Conservation (phyloP, 805 yeast species). For the Pichia eremophila region DNA sequence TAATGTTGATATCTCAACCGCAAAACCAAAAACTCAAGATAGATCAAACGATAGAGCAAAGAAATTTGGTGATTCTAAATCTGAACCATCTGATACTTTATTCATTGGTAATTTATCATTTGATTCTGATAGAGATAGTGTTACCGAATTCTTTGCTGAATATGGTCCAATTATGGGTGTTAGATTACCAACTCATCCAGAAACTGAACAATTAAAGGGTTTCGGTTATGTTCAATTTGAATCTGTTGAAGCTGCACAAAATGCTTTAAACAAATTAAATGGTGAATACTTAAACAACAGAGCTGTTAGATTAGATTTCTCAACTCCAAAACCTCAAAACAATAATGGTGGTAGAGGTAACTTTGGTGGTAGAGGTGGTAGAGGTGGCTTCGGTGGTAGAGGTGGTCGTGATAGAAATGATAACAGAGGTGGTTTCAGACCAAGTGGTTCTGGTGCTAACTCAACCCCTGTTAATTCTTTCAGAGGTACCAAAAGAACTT, state of each 20-base stretch:
- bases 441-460: conserved; percentile 54
- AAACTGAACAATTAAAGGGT: conserved; percentile 97
- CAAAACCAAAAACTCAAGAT: conserved; percentile 56
- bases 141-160: conserved; percentile 64
- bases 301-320: conserved; percentile 89
- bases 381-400: conserved; percentile 25
- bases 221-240: conserved; percentile 95
- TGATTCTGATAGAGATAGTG: conserved; percentile 72
- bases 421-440: conserved; percentile 14
- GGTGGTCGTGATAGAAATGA: conserved; percentile 30
- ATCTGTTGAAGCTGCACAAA: conserved; percentile 79
- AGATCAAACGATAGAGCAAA: conserved; percentile 70
- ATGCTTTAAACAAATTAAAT: conserved; percentile 77
- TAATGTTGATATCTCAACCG: conserved; percentile 84
- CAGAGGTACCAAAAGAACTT: conserved; percentile 78
- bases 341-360: conserved; percentile 21
- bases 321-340: conserved; percentile 57
- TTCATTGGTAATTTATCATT: conserved; percentile 95
- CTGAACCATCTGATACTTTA: conserved; percentile 90
- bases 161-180: conserved; percentile 80
- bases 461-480: conserved; percentile 54
- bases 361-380: conserved; percentile 13
- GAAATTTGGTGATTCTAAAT: conserved; percentile 81
- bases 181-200: conserved; percentile 97
- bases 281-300: conserved; percentile 88